Conservation (phyloP, 2,329 filamentous ascomycete species). For the Nannizziopsis barbatae region DNA sequence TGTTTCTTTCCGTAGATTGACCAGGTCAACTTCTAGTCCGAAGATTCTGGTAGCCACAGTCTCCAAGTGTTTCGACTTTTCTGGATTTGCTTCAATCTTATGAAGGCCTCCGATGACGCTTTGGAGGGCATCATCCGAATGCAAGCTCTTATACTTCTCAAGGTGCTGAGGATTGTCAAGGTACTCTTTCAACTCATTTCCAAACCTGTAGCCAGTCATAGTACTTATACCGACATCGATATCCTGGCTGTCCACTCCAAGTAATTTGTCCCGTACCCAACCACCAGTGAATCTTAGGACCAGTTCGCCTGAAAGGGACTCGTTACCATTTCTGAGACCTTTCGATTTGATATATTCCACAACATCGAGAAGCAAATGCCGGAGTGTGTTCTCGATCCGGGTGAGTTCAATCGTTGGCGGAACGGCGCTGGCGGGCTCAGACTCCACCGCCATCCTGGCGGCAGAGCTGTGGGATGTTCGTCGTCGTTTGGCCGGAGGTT, state of each 20-base stretch:
- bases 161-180: constrained; percentile 31
- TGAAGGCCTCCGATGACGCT: constrained; percentile 61
- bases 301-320: constrained; percentile 18
- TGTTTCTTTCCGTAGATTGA: constrained; percentile 85
- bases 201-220: constrained; percentile 42
- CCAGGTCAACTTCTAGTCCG: constrained; percentile 81
- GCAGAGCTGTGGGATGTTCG: constrained; percentile 21
- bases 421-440: constrained; percentile 7
- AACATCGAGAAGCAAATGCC: constrained; percentile 70
- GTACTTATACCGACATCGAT: constrained; percentile 41
- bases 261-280: constrained; percentile 42
- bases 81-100: constrained; percentile 82
- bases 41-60: constrained; percentile 79
- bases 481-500: constrained; percentile 25
- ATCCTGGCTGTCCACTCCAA: constrained; percentile 38
- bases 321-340: constrained; percentile 31
- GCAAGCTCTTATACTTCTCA: constrained; percentile 37
- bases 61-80: constrained; percentile 93
- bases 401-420: constrained; percentile 48
- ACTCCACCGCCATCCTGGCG: constrained; percentile 18
- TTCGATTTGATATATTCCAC: constrained; percentile 50
- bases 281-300: constrained; percentile 40
- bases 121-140: constrained; percentile 33
- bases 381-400: constrained; percentile 58
- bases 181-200: constrained; percentile 34